Conservation (phyloP, 164 flowering plant genomes). For the Vitis riparia region DNA sequence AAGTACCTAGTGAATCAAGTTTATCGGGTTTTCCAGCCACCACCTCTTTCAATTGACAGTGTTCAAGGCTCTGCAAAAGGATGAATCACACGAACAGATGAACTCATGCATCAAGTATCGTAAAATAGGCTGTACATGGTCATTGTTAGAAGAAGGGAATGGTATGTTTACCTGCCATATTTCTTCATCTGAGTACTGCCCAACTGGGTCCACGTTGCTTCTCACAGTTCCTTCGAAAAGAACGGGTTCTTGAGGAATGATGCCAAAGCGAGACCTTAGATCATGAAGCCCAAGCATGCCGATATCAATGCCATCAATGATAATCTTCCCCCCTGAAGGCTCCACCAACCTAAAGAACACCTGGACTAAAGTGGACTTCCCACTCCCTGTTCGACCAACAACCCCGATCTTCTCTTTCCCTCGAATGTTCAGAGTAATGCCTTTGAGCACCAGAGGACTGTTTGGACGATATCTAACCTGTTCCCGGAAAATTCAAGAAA, state of each 20-base stretch:
- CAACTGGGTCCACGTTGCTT: slow-evolving; percentile 87
- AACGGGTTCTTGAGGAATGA: slow-evolving; percentile 97
- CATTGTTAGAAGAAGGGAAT: not conserved
- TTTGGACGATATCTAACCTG: slow-evolving; percentile 92
- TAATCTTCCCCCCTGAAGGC: slow-evolving; percentile 75
- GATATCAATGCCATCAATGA: slow-evolving; percentile 79
- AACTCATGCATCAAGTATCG: not conserved
- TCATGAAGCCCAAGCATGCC: slow-evolving; percentile 78
- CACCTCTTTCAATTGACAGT: slow-evolving; percentile 66
- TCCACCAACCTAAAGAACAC: slow-evolving; percentile 87
- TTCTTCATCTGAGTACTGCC: slow-evolving; percentile 77
- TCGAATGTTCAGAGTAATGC: slow-evolving; percentile 58
- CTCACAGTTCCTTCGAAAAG: slow-evolving; percentile 94
- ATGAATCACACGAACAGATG: not conserved
- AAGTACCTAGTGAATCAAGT: slow-evolving; percentile 76
- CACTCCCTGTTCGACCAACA: slow-evolving; percentile 97
- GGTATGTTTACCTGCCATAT: slow-evolving; percentile 77
- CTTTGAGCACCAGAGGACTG: slow-evolving; percentile 86
- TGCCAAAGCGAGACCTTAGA: slow-evolving; percentile 88
- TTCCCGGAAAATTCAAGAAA: slow-evolving; percentile 1
- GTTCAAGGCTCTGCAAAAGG: slow-evolving; percentile 65
- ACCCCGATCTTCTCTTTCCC: slow-evolving; percentile 96
- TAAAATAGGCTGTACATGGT: too few relatives aligned
- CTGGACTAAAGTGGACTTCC: slow-evolving; percentile 90
- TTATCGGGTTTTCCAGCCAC: slow-evolving; percentile 80